These are phyloP conservation scores for Phytophthora sp. DNA, from an alignment of 352 stramenopile species.

Conservation along the genomic window DNA sequence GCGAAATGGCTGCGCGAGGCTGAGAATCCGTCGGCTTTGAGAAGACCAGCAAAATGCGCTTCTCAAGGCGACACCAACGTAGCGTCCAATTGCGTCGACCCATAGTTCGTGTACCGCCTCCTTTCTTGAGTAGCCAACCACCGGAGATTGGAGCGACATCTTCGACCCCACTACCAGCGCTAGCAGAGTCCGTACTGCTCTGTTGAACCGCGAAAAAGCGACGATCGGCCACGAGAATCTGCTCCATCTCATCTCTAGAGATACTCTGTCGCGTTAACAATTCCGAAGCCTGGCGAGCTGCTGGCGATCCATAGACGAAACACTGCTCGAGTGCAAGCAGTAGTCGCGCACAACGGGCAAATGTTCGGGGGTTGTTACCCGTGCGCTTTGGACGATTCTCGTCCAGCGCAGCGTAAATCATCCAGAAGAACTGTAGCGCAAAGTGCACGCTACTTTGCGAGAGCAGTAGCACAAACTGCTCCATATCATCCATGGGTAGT, in stretches of 20 bases:
- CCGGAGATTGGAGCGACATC: conserved; percentile 23
- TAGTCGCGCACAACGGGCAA: conserved; percentile 74
- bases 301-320: conserved; percentile 77
- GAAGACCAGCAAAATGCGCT: conserved; percentile 78
- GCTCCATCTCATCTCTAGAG: conserved; percentile 72
- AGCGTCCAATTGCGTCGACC: conserved; percentile 78
- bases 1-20: conserved; percentile 66
- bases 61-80: conserved; percentile 81
- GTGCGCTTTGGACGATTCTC: conserved; percentile 77
- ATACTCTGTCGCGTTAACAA: conserved; percentile 68
- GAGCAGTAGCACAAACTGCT: conserved; percentile 81
- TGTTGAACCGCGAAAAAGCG: conserved; percentile 79
- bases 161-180: conserved; percentile 14
- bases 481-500: conserved; percentile 75
- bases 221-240: conserved; percentile 72
- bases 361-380: conserved; percentile 67
- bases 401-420: conserved; percentile 79
- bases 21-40: conserved; percentile 51
- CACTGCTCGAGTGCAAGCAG: conserved; percentile 81
- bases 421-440: conserved; percentile 87
- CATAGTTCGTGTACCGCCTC: conserved; percentile 74
- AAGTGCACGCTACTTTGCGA: conserved; percentile 82
- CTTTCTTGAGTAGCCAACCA: conserved; percentile 86
- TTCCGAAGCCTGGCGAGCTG: conserved; percentile 60
- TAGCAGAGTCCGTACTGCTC: conserved; percentile 16